Evolutionary conservation across 2,329 filamentous ascomycete species (phyloP).

Genomic region (Knoxdaviesia proteae): DNA sequence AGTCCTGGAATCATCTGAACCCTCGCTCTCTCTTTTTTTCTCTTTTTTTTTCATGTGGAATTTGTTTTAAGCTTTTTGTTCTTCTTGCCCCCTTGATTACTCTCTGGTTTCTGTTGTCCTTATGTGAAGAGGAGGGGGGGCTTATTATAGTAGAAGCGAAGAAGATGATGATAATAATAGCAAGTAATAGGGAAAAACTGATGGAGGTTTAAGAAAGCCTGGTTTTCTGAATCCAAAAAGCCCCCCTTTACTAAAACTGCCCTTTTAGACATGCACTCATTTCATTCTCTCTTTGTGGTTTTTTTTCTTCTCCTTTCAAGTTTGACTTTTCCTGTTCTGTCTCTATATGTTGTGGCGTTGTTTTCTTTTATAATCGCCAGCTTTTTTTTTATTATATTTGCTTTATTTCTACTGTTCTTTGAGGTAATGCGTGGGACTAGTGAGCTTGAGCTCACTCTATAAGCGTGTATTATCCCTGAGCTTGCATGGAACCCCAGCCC

Average conservation of each 20-base stretch:
- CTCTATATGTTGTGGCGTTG: neutral
- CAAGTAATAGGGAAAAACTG: too few species aligned
- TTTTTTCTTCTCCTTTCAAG: slow-evolving; percentile 1
- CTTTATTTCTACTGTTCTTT: neutral
- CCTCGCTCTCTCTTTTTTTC: slow-evolving; percentile 3
- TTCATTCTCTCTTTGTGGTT: neutral
- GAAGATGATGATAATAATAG: too few species aligned
- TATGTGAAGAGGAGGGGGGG: too few species aligned
- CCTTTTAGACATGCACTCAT: too few species aligned
- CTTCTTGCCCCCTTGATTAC: neutral
- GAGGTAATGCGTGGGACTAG: too few species aligned
- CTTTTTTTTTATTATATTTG: neutral
- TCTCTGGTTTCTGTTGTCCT: too few species aligned
- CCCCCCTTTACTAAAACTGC: too few species aligned
- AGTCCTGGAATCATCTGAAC: neutral
- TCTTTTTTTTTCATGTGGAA: slow-evolving; percentile 1
- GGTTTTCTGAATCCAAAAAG: too few species aligned
- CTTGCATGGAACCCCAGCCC: too few species aligned
- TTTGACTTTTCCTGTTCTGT: slow-evolving; percentile 1
- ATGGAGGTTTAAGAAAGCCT: too few species aligned
- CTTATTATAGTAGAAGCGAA: too few species aligned
- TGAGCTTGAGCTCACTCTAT: neutral
- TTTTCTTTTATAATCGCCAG: neutral
- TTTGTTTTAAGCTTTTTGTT: slow-evolving; percentile 1
- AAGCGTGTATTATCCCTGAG: too few species aligned